A percentile compares a stretch with the other conserved stretches of the same genome.
These are phyloP conservation scores for Plasmopara halstedii DNA, from an alignment of 352 stramenopile species.

Conservation along the genomic window DNA sequence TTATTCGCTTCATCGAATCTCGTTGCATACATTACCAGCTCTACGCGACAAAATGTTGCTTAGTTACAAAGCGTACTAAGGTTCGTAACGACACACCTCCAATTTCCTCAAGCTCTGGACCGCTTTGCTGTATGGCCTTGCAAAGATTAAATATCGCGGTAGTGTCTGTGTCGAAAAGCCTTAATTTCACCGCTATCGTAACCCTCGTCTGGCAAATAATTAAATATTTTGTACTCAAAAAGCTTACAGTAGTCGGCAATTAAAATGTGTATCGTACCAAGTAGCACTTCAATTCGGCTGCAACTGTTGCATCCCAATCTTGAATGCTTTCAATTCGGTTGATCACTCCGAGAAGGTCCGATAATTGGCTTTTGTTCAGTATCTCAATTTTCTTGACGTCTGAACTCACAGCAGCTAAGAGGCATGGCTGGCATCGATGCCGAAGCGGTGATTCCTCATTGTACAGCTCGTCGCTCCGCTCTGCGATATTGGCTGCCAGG, in stretches of 20 bases:
- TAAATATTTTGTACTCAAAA: too few species aligned
- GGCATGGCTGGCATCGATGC: constrained; percentile 29
- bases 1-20: constrained; percentile 44
- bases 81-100: constrained; percentile 28
- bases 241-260: too few species aligned
- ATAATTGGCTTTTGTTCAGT: constrained; percentile 27
- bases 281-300: constrained; percentile 19
- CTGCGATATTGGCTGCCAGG: constrained; percentile 47
- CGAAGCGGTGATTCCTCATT: constrained; percentile 27
- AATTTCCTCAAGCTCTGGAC: constrained; percentile 38
- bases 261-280: constrained; percentile 21
- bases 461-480: constrained; percentile 35
- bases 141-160: constrained; percentile 46
- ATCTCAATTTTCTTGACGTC: constrained; percentile 49
- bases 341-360: constrained; percentile 36
- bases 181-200: constrained; percentile 45
- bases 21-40: constrained; percentile 50
- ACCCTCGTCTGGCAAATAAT: constrained; percentile 31
- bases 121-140: constrained; percentile 25
- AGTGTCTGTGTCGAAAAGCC: constrained; percentile 50
- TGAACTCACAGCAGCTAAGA: constrained; percentile 50
- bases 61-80: neutral
- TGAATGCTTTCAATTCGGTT: constrained; percentile 22
- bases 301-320: constrained; percentile 4
- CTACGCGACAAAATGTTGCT: too few species aligned